A percentile compares a stretch with the other conserved stretches of the same genome.
Evolutionary conservation across 805 yeast species (phyloP).

Genomic region (Yarrowia osloensis): DNA sequence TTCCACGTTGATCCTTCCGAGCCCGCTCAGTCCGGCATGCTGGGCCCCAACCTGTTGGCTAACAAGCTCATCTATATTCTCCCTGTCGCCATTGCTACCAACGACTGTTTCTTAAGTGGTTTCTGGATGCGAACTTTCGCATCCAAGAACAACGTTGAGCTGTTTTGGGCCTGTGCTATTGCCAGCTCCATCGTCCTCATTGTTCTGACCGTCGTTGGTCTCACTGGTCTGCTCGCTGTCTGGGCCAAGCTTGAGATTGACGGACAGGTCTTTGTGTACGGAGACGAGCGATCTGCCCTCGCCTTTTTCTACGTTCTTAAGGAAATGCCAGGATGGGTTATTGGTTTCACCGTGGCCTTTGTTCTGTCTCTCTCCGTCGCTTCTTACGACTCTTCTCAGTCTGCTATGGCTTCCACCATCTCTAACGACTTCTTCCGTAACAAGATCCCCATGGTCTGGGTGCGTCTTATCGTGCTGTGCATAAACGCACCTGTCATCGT

Average conservation of each 20-base stretch:
- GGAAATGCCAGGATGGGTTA: constrained; percentile 80
- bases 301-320: constrained; percentile 73
- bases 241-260: constrained; percentile 73
- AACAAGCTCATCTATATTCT: constrained; percentile 88
- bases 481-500: constrained; percentile 87
- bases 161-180: constrained; percentile 70
- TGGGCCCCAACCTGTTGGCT: constrained; percentile 69
- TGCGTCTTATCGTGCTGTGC: constrained; percentile 67
- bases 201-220: constrained; percentile 71
- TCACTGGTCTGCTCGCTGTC: constrained; percentile 83
- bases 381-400: constrained; percentile 84
- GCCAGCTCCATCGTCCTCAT: constrained; percentile 69
- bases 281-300: constrained; percentile 39
- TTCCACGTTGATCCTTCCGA: constrained; percentile 65
- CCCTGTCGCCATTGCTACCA: constrained; percentile 82
- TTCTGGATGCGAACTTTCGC: constrained; percentile 96
- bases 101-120: constrained; percentile 87
- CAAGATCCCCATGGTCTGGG: constrained; percentile 64
- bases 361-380: constrained; percentile 76
- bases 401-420: constrained; percentile 83
- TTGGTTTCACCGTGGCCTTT: constrained; percentile 79
- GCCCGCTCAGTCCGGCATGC: constrained; percentile 54
- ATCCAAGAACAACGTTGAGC: constrained; percentile 71
- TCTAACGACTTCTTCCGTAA: constrained; percentile 90
- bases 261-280: constrained; percentile 46